Evolutionary conservation across 2,329 filamentous ascomycete genomes (phyloP), one percentile per base, ranked within the genome.

Genomic region (Beauveria medogensis): DNA sequence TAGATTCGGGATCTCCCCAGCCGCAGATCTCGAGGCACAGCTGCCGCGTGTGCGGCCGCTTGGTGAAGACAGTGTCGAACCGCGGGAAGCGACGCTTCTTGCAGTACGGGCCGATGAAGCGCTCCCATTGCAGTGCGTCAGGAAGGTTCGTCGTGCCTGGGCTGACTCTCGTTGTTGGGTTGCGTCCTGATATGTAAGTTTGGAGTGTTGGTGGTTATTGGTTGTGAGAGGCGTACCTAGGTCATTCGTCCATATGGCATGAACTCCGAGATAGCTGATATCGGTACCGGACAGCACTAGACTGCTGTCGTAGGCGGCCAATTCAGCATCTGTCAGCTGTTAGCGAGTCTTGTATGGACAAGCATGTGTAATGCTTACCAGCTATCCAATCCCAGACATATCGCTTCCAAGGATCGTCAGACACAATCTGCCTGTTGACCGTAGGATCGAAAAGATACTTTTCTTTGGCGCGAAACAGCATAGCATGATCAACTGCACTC

Each of bases 301-400:
- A n/a, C 86, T 87, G 52, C 85, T 82, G 64, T 87, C 81, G 41
- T 80, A 77, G 2, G 87, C 84, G 34, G 85, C 84, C 28, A 81
- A 78, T 65, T 90, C 85, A 1, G 86, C 85, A 63, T 82, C 85
- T 55, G 22, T 43, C 12, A 4, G 18, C 12, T 83, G 56, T 60
- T 41, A 60, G 57, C 16, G 41, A 47, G 8, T 5, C 14, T 20
- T 18, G 1, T n/a, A 14, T 16, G n/a, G 2, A 16, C 3, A 8
- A 5, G 5, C 24, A 28, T 1, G 7, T 12, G 14, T 46, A 40
- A 51, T 14, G 79, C 77, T 69, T 68, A 85, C 88, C 84, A 62
- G 82, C 80, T 53, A 92, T 79, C 80, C 89, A 90, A 52, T 85
- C 82, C 91, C 91, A 95, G n/a, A 90, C 76, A 60, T 89, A 87